A percentile compares a stretch with the other conserved stretches of the same genome.
These are phyloP conservation scores for Ocimum tenuiflorum DNA, from an alignment of 257 asterid genomes.

Conservation along the genomic window DNA sequence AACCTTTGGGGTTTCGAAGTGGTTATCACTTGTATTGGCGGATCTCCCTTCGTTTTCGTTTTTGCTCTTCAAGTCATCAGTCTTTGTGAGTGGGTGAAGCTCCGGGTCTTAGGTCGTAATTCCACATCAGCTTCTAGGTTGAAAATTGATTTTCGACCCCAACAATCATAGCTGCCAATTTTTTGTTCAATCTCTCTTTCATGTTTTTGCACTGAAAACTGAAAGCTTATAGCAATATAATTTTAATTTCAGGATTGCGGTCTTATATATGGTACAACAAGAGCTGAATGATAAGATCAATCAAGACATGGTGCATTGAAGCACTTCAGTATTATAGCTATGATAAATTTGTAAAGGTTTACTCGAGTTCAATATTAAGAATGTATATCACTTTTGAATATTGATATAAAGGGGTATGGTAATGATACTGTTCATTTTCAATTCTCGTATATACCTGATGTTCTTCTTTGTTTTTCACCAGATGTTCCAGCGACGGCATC, in stretches of 20 bases:
- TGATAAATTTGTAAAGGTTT: not conserved
- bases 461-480: constrained; percentile 42
- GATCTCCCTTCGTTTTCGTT: too few relatives aligned
- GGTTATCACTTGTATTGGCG: too few relatives aligned
- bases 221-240: not conserved
- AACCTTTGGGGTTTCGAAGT: too few relatives aligned
- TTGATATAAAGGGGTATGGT: not conserved
- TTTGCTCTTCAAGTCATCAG: too few relatives aligned
- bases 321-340: not conserved
- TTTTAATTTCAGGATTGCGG: not conserved
- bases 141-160: too few relatives aligned
- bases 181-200: not conserved
- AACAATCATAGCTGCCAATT: not conserved
- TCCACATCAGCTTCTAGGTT: too few relatives aligned
- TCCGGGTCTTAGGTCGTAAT: too few relatives aligned
- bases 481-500: constrained; percentile 50
- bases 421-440: not conserved
- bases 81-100: too few relatives aligned
- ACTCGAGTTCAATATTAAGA: not conserved
- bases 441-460: constrained; percentile 34
- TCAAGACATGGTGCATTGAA: not conserved
- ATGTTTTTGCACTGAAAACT: not conserved
- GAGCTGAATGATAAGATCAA: not conserved
- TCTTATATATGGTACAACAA: not conserved
- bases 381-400: not conserved